Evolutionary conservation across 495 filamentous ascomycete species (phyloP), one percentile per base, ranked within the genome.

Genomic region (Aspergillus steynii): DNA sequence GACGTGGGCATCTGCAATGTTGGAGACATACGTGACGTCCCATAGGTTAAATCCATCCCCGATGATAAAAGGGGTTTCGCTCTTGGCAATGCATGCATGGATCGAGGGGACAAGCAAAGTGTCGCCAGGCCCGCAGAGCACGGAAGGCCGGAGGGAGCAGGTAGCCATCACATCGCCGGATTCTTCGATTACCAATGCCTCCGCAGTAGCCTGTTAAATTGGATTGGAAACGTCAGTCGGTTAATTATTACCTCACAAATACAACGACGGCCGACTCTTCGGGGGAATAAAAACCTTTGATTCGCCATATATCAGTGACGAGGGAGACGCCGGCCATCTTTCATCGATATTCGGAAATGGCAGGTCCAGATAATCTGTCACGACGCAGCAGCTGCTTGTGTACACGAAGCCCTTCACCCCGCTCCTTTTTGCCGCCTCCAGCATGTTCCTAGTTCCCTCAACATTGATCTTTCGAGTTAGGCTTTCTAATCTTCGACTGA

Each of bases 21-120:
- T 89, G 62, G 71, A 71, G 27, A 86, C 82, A 66, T 88, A 84
- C 28, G 82, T 85, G 51, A 87, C 82, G 68, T 88, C 85, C 76
- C 82, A 85, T 50, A 87, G 61, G 61, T 89, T 89, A 10, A 72
- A 61, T 3, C 84, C 85, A 59, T 75, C 59, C 9, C 87, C 87
- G 46, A 88, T 73, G 45, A 86, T 70, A 69, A 82, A 88, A 1
- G 78, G 75, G 5, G 84, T 87, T 66, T 87, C 78, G 37, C 71
- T 59, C 60, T 83, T 82, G 50, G 69, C 73, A 59, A 88, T 87
- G 60, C 82, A 82, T 61, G 79, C 76, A 61, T 86, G 82, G 29
- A 88, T 77, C 34, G 79, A 68, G 20, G 82, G 79, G 12, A 87
- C 68, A 53, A 83, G 67, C 45, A 83, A 77, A 53, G 74, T 72